phyloP scores from a whole-genome alignment of 1,284 basidiomycete species.

The Naganishia sp. region DNA sequence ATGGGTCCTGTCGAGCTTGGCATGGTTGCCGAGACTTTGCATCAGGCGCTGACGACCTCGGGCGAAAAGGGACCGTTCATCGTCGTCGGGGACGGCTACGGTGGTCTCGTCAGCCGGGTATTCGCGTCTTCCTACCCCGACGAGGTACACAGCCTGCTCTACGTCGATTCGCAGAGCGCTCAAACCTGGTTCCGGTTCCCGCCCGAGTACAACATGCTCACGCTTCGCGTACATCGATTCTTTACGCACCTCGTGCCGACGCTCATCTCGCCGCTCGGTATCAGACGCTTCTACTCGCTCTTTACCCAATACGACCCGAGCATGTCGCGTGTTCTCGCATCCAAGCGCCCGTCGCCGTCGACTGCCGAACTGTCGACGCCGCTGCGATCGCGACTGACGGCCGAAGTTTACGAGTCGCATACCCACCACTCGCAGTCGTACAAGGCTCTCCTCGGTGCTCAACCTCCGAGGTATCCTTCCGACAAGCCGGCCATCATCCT shows the following conservation, averaged over 20 bases:
- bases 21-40: conserved; percentile 43
- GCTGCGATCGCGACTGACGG: conserved; percentile 44
- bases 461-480: conserved; percentile 40
- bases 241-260: conserved; percentile 43
- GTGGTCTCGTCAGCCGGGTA: conserved; percentile 46
- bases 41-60: conserved; percentile 37
- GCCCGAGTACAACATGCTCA: conserved; percentile 40
- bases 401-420: conserved; percentile 46
- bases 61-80: conserved; percentile 39
- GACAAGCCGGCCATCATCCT: conserved; percentile 43
- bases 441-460: conserved; percentile 40
- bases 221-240: conserved; percentile 35
- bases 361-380: conserved; percentile 42
- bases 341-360: conserved; percentile 40
- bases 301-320: conserved; percentile 43
- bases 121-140: conserved; percentile 45
- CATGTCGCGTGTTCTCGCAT: conserved; percentile 44
- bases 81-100: conserved; percentile 49
- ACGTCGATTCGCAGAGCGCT: conserved; percentile 49
- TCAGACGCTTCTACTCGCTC: conserved; percentile 42
- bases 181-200: conserved; percentile 44
- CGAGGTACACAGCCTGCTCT: conserved; percentile 43
- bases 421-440: conserved; percentile 43
- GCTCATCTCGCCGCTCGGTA: conserved; percentile 43
- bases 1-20: conserved; percentile 43